Percentiles rank a stretch among this genome's conserved stretches.
phyloP scores from a whole-genome alignment of 1,284 basidiomycete genomes.

The Apiotrichum domesticum region DNA sequence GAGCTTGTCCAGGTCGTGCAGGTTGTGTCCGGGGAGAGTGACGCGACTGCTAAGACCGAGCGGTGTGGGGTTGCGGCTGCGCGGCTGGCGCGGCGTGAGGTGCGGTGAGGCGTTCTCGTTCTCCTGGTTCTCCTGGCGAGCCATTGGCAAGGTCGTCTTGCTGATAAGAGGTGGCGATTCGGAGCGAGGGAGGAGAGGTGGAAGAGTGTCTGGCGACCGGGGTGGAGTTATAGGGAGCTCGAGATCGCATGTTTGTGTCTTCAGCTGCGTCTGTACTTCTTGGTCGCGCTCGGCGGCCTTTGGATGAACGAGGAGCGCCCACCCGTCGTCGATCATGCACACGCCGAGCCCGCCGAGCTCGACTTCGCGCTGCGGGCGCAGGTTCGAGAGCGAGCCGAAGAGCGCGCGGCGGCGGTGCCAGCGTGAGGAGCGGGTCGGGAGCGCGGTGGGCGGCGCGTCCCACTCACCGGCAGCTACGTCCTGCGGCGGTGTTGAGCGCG shows the following conservation, averaged over 20 bases:
- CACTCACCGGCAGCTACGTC: too few species aligned
- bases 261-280: too few species aligned
- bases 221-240: not conserved
- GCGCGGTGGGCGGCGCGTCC: not conserved
- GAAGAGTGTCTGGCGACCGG: not conserved
- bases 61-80: not conserved
- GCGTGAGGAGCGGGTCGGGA: not conserved
- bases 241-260: not conserved
- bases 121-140: too few species aligned
- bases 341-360: not conserved
- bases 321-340: slow-evolving; percentile 2
- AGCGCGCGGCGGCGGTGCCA: not conserved
- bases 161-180: too few species aligned
- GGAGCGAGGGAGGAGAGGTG: not conserved
- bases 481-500: too few species aligned
- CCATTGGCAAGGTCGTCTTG: too few species aligned
- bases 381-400: not conserved
- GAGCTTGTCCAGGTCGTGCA: not conserved
- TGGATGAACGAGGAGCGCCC: not conserved
- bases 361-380: not conserved
- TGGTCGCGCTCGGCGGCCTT: not conserved
- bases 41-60: not conserved
- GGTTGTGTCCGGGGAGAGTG: not conserved
- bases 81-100: too few species aligned
- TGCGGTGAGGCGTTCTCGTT: too few species aligned